These are phyloP conservation scores for Candida dubliniensis DNA, from an alignment of 1,139 yeast species.

Conservation along the genomic window DNA sequence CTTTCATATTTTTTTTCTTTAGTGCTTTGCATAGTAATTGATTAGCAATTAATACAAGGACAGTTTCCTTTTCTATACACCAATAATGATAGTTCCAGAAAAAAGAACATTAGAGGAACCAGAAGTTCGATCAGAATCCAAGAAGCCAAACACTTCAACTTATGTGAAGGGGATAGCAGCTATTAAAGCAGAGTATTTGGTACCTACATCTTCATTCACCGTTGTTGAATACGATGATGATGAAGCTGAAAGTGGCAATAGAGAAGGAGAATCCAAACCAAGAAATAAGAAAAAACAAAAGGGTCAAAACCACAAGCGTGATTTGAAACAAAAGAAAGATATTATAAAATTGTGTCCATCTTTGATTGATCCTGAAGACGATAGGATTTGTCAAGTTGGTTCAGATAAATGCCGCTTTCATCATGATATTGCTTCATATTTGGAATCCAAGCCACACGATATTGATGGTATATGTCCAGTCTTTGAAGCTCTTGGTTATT, in stretches of 20 bases:
- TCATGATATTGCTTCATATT: constrained; percentile 69
- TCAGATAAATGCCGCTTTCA: constrained; percentile 69
- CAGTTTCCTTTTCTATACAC: not conserved
- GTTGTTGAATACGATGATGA: constrained; percentile 51
- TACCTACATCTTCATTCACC: constrained; percentile 19
- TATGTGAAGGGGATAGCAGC: constrained; percentile 58
- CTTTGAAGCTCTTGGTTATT: constrained; percentile 74
- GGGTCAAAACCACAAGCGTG: constrained; percentile 91
- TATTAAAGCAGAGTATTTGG: constrained; percentile 61
- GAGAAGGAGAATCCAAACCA: constrained; percentile 28
- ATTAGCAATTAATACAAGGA: not conserved
- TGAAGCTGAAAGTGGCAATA: constrained; percentile 48
- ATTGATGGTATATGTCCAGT: constrained; percentile 82
- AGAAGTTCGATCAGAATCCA: constrained; percentile 19
- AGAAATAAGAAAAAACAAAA: constrained; percentile 51
- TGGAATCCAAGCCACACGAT: constrained; percentile 68
- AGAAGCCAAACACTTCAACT: constrained; percentile 22
- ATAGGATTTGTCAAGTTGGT: constrained; percentile 64
- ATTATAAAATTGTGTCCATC: constrained; percentile 66
- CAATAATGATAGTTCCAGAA: constrained; percentile 13
- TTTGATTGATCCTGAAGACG: constrained; percentile 52
- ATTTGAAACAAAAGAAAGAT: constrained; percentile 69
- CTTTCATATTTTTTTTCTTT: not conserved
- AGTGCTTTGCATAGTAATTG: not conserved
- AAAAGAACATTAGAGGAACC: constrained; percentile 22